Evolutionary conservation across 2,329 filamentous ascomycete species (phyloP), one percentile per base, ranked within the genome.

Genomic region (Mycosphaerella sp.): DNA sequence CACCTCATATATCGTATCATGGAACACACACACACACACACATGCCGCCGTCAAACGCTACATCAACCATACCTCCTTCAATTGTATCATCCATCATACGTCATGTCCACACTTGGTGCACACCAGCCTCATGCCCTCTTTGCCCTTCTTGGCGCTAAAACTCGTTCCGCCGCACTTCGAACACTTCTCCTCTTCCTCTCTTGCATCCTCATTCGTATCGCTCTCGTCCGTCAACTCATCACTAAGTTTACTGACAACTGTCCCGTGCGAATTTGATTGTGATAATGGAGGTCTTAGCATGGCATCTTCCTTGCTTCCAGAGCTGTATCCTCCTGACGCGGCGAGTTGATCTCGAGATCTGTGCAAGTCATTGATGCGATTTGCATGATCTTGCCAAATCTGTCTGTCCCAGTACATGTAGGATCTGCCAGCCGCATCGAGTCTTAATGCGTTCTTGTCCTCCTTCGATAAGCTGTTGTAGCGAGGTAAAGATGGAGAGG

Each of bases 81-180:
- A n/a, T n/a, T n/a, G n/a, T n/a, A n/a, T n/a, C n/a, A n/a, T n/a
- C n/a, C 6, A 39, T 21, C 16, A 21, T 9, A 21, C 39, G 28
- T 44, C 41, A 16, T 14, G 9, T 8, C 47, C 40, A 34, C 32
- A 50, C 2, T 16, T 21, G 6, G 27, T 41, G n/a, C 47, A 53
- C 13, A 82, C 74, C 57, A 86, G 67, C 53, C 73, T 74, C 63
- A 81, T 79, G 37, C 70, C 73, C 6, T 75, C 76, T 25, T 72
- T 75, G 3, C 75, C 70, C 53, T 76, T 79, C 58, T 76, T 80
- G 1, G 79, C 78, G 57, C 79, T 79, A 58, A 88, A 88, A 53
- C 82, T 80, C 16, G 69, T 76, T 1, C 79, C 75, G 4, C 77
- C 76, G 61, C 85, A 88, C 17, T 66, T 59, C 17, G 72, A 70